Evolutionary conservation across 257 asterid genomes (phyloP).

Genomic region (Eustoma russellianum): DNA sequence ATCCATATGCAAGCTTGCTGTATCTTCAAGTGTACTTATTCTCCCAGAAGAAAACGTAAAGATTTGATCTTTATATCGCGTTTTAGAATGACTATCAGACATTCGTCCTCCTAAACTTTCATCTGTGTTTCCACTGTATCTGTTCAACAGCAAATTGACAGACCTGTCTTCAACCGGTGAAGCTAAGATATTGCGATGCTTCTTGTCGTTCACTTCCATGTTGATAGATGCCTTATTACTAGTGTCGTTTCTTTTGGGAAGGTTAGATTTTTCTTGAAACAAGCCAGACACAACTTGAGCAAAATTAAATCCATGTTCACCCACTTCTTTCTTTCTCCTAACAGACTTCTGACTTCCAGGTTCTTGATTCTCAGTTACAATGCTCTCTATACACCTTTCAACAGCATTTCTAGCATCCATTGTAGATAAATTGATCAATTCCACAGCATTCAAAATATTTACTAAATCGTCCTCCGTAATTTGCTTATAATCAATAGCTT

Average conservation of each 20-base stretch:
- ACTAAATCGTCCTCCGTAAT: constrained; percentile 47
- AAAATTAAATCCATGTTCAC: constrained; percentile 26
- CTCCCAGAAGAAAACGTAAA: constrained; percentile 17
- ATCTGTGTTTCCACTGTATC: constrained; percentile 15
- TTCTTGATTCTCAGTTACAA: constrained; percentile 27
- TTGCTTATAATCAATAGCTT: constrained; percentile 35
- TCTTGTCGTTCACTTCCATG: constrained; percentile 21
- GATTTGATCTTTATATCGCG: constrained; percentile 16
- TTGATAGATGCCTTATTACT: constrained; percentile 26
- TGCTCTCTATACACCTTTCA: constrained; percentile 37
- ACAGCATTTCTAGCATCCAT: constrained; percentile 28
- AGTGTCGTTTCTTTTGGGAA: constrained; percentile 24
- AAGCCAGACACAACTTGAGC: constrained; percentile 27
- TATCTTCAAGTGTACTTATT: constrained; percentile 22
- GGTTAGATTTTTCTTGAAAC: constrained; percentile 33
- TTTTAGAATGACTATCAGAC: constrained; percentile 11
- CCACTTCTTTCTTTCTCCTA: constrained; percentile 37
- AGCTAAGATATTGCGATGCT: constrained; percentile 34
- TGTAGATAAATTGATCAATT: constrained; percentile 25
- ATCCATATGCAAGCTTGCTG: constrained; percentile 11
- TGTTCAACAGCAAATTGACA: constrained; percentile 12
- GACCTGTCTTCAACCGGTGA: constrained; percentile 29
- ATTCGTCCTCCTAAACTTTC: constrained; percentile 5
- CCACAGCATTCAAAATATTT: constrained; percentile 35
- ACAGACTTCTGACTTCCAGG: constrained; percentile 31